These are phyloP conservation scores for Tuber calosporum DNA, from an alignment of 495 filamentous ascomycete genomes.

Conservation along the genomic window DNA sequence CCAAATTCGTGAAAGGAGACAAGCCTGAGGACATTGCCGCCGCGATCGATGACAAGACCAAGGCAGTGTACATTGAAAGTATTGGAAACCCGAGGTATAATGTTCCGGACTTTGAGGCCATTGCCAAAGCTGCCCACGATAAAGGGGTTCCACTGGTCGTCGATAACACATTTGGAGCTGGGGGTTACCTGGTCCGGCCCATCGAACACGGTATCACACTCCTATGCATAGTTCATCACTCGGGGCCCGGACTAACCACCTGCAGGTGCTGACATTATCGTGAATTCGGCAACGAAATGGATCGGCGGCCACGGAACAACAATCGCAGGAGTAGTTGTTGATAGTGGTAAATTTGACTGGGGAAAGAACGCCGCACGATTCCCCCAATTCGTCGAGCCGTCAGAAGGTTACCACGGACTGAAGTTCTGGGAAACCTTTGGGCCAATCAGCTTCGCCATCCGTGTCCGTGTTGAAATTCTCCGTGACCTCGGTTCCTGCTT, in stretches of 20 bases:
- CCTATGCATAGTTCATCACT: background rate
- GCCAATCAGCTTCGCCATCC: conserved; percentile 71
- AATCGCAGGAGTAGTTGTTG: conserved; percentile 80
- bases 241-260: background rate
- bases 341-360: conserved; percentile 96
- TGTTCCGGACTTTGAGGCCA: conserved; percentile 79
- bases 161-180: conserved; percentile 97
- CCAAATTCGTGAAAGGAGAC: conserved; percentile 85
- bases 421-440: conserved; percentile 98
- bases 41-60: conserved; percentile 90
- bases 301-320: conserved; percentile 97
- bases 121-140: conserved; percentile 70
- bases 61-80: conserved; percentile 90
- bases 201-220: conserved; percentile 68
- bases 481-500: conserved; percentile 77
- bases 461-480: conserved; percentile 76
- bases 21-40: conserved; percentile 72
- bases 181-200: conserved; percentile 81
- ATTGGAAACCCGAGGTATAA: conserved; percentile 97
- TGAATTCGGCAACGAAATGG: conserved; percentile 97
- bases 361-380: conserved; percentile 79
- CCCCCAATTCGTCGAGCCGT: conserved; percentile 88
- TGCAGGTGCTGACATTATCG: conserved; percentile 70
- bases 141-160: conserved; percentile 80
- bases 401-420: conserved; percentile 88